Base-by-base conservation (phyloP, 352 stramenopile genomes). In the Globisporangium middletonii region DNA sequence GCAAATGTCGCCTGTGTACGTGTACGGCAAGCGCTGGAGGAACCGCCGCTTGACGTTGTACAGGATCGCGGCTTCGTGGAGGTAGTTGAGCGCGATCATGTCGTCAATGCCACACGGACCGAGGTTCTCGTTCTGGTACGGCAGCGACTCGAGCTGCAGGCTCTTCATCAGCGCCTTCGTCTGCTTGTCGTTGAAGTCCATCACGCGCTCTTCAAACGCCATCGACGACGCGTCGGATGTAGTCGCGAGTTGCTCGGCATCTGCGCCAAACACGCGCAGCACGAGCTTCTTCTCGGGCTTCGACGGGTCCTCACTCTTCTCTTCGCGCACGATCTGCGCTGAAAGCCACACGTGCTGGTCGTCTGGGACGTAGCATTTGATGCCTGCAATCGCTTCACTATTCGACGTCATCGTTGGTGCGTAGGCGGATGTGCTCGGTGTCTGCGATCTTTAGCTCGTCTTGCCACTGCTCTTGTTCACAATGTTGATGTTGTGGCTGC, bases 1-100 rank as follows among this genome's bases (percentile, higher is more conserved):
- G 38, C 97, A 93, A 66, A 99, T 98, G 46, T 98, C 92, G 23
- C 95, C 95, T 19, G 96, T 97, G 65, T 97, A 97, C 26, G 96
- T 98, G 74, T 99, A 99, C 0, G 96, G 96, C 55, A 96, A 70
- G 43, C 89, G 68, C 42, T 82, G 64, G 30, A 95, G 69, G 53
- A 96, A 96, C 26, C 90, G 79, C 57, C 63, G 74, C 65, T 94
- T 88, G 58, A 97, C 71, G 68, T 97, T 97, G 73, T 95, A 96
- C 43, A 97, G 65, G 54, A 97, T 96, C 37, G 87, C 86, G 3
- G 90, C 73, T 62, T 97, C 88, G 62, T 97, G 90, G 13, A 97
- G 66, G 60, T 97, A 90, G 63, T 92, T 90, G 61, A 96, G 75
- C 35, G 75, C 63, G 50, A 86, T 91, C 87, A 96, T 94, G 61